Percentiles rank a stretch among this genome's conserved stretches.
Evolutionary conservation across 2,329 filamentous ascomycete species (phyloP).

Genomic region (Ophiostoma ips): DNA sequence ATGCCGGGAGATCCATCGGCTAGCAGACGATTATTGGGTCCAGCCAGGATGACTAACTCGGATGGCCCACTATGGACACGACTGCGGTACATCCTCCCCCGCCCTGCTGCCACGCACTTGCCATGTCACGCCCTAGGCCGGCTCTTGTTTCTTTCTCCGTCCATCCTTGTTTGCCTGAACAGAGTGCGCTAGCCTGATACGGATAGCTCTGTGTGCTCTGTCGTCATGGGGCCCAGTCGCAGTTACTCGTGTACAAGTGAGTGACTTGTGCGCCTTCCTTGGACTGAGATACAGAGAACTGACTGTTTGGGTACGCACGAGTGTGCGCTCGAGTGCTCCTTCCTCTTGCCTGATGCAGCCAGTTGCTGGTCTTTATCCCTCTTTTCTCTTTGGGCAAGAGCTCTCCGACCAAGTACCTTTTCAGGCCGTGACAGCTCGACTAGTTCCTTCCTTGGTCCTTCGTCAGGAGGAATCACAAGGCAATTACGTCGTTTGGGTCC

Average conservation of each 20-base stretch:
- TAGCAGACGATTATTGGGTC: background rate
- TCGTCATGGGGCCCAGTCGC: background rate
- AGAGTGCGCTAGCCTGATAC: background rate
- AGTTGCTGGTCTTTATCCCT: background rate
- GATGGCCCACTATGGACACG: background rate
- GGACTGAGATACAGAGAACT: no score
- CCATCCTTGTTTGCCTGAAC: background rate
- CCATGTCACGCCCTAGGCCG: no score
- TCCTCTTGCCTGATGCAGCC: background rate
- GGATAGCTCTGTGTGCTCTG: slow-evolving; percentile 2
- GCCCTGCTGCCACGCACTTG: no score
- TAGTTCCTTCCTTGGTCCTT: slow-evolving; percentile 1
- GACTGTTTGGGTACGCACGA: background rate
- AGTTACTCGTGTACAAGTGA: no score
- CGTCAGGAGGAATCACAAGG: background rate
- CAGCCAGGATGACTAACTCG: background rate
- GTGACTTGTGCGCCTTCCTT: no score
- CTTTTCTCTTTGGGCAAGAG: no score
- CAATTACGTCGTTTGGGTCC: slow-evolving; percentile 1
- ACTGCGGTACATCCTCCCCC: background rate
- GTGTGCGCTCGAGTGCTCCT: background rate
- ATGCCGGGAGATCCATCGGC: background rate
- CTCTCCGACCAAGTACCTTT: no score
- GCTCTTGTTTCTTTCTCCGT: background rate
- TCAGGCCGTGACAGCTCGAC: background rate